These are phyloP conservation scores for Porcisia hertigi DNA, from an alignment of 208 protist species.

Conservation along the genomic window DNA sequence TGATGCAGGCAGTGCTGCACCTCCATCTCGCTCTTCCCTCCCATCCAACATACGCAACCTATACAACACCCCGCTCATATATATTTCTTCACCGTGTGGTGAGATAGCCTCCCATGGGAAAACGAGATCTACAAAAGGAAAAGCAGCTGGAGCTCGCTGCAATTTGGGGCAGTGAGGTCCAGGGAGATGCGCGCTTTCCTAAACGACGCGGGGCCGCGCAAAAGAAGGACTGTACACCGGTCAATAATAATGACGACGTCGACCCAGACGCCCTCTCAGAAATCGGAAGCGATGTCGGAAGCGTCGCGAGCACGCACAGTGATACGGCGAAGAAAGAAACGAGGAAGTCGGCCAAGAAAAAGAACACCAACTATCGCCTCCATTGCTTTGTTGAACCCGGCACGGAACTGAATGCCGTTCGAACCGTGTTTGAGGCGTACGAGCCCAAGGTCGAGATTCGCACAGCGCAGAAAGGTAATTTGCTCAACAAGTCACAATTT, in stretches of 20 bases:
- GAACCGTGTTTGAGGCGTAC: slow-evolving; percentile 84
- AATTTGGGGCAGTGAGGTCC: slow-evolving; percentile 85
- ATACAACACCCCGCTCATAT: not conserved
- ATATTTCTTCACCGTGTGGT: too few relatives aligned
- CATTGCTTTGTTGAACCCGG: slow-evolving; percentile 91
- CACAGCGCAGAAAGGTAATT: slow-evolving; percentile 81
- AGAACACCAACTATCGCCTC: slow-evolving; percentile 56
- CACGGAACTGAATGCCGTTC: slow-evolving; percentile 81
- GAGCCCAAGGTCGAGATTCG: slow-evolving; percentile 83
- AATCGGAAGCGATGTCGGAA: slow-evolving; percentile 42
- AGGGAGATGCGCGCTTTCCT: slow-evolving; percentile 68
- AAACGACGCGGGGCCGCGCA: slow-evolving; percentile 46
- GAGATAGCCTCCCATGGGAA: slow-evolving; percentile 39
- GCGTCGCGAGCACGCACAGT: slow-evolving; percentile 32
- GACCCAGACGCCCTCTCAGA: slow-evolving; percentile 49
- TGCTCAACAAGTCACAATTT: slow-evolving; percentile 89
- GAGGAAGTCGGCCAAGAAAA: slow-evolving; percentile 36
- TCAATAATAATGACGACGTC: slow-evolving; percentile 25
- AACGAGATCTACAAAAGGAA: slow-evolving; percentile 86
- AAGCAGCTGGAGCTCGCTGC: slow-evolving; percentile 83
- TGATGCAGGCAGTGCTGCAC: not conserved
- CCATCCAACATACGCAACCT: not conserved
- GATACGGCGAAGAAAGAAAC: slow-evolving; percentile 24
- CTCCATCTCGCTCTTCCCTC: not conserved
- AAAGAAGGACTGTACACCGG: slow-evolving; percentile 31